These are phyloP conservation scores for Mycena leptocephala DNA, from an alignment of 768 basidiomycete species.

Conservation along the genomic window DNA sequence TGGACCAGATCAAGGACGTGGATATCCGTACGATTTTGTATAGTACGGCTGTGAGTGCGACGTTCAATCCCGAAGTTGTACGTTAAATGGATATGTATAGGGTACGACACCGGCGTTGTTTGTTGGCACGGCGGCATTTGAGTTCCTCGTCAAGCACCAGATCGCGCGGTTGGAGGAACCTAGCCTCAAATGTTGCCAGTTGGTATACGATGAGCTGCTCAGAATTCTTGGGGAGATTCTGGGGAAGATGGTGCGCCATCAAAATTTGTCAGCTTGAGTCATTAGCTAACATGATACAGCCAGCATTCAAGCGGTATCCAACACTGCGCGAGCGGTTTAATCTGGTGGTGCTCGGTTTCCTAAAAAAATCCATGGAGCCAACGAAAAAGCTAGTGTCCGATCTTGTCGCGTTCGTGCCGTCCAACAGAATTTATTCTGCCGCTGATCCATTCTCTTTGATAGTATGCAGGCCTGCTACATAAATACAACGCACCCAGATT, in stretches of 20 bases:
- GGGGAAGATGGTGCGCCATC: slow-evolving; percentile 69
- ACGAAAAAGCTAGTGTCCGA: slow-evolving; percentile 96
- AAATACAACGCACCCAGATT: slow-evolving; percentile 99
- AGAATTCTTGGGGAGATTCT: slow-evolving; percentile 94
- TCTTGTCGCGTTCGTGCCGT: slow-evolving; percentile 84
- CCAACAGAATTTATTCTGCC: not conserved
- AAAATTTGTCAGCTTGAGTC: not conserved
- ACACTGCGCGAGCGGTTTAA: slow-evolving; percentile 98
- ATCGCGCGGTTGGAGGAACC: slow-evolving; percentile 98
- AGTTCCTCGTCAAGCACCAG: slow-evolving; percentile 99
- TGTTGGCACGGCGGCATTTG: slow-evolving; percentile 97
- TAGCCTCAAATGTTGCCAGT: slow-evolving; percentile 91
- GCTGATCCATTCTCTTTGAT: not conserved
- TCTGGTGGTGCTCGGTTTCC: slow-evolving; percentile 94
- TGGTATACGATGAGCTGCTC: slow-evolving; percentile 98
- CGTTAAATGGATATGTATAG: slow-evolving; percentile 54
- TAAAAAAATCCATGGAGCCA: slow-evolving; percentile 95
- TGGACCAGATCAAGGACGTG: slow-evolving; percentile 98
- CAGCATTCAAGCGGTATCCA: slow-evolving; percentile 96
- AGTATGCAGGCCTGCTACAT: slow-evolving; percentile 99
- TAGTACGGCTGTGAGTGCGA: slow-evolving; percentile 88
- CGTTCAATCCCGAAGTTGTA: not conserved
- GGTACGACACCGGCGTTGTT: slow-evolving; percentile 97
- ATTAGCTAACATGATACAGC: slow-evolving; percentile 63
- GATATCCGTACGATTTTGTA: slow-evolving; percentile 97